Evolutionary conservation across 1,284 basidiomycete species (phyloP).

Genomic region (Puccinia hordei): DNA sequence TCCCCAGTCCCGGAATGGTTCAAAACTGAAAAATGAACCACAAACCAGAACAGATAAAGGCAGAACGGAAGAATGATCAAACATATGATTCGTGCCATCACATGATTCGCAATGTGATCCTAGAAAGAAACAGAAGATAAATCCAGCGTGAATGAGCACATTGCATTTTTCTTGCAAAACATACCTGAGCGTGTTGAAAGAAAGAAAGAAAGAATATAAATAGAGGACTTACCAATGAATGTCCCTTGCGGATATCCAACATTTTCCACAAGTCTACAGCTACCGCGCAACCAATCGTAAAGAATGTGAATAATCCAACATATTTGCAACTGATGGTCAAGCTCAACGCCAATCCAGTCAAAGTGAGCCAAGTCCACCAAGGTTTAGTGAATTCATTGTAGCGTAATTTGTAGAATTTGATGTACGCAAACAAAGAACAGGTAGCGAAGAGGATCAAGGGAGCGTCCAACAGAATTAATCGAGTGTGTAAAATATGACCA

Average conservation of each 20-base stretch:
- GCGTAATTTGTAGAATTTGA: constrained; percentile 91
- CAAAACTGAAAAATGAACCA: constrained; percentile 88
- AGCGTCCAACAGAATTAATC: constrained; percentile 93
- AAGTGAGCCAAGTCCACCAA: constrained; percentile 94
- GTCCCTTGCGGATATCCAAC: constrained; percentile 79
- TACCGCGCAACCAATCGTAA: constrained; percentile 86
- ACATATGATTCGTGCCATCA: constrained; percentile 79
- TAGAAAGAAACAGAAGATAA: constrained; percentile 59
- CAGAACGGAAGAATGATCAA: constrained; percentile 83
- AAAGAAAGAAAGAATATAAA: neutral
- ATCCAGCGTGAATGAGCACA: neutral
- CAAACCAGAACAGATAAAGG: constrained; percentile 95
- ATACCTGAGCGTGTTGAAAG: neutral
- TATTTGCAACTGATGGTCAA: constrained; percentile 98
- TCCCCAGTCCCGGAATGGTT: constrained; percentile 90
- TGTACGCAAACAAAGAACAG: constrained; percentile 88
- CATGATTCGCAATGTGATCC: constrained; percentile 88
- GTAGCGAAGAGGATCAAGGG: constrained; percentile 94
- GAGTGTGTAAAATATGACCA: constrained; percentile 90
- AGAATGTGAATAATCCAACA: constrained; percentile 90
- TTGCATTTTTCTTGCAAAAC: neutral
- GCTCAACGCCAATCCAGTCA: constrained; percentile 89
- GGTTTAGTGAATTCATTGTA: constrained; percentile 80
- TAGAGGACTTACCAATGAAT: constrained; percentile 71
- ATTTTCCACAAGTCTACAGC: constrained; percentile 92